phyloP scores from a whole-genome alignment of 257 asterid genomes.

The Solanum peruvianum region DNA sequence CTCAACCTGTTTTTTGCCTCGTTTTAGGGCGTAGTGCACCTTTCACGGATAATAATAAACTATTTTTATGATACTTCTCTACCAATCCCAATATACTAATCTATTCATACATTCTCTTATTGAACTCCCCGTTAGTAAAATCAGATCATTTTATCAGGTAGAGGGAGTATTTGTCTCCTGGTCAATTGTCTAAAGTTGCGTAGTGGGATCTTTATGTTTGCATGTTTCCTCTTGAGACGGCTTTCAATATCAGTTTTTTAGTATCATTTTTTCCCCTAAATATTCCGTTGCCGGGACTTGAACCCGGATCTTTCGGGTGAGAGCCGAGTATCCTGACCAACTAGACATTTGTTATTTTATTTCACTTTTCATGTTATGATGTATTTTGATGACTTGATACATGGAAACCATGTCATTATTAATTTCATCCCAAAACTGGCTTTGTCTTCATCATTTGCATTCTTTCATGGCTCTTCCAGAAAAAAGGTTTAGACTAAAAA shows the following conservation, averaged over 20 bases:
- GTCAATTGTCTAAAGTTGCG: not conserved
- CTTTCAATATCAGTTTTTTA: not conserved
- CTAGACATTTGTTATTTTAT: constrained; percentile 40
- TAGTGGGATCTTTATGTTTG: not conserved
- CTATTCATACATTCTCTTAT: not conserved
- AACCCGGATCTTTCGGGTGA: constrained; percentile 94
- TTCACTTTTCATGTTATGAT: not conserved
- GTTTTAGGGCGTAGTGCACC: not conserved
- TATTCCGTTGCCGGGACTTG: constrained; percentile 64
- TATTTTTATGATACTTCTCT: not conserved
- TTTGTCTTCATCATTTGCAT: not conserved
- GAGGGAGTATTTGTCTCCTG: not conserved
- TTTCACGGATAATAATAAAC: not conserved
- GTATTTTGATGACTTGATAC: not conserved
- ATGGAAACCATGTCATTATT: not conserved
- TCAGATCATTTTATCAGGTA: not conserved
- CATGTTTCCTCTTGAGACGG: not conserved
- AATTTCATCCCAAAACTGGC: not conserved
- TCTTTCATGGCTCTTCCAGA: not conserved
- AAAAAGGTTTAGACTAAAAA: not conserved
- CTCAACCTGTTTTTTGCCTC: not conserved
- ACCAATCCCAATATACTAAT: not conserved
- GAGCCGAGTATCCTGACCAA: constrained; percentile 97
- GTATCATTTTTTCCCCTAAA: not conserved
- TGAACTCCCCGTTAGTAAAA: not conserved